phyloP scores from a whole-genome alignment of 257 asterid species.

The Eustoma russellianum region DNA sequence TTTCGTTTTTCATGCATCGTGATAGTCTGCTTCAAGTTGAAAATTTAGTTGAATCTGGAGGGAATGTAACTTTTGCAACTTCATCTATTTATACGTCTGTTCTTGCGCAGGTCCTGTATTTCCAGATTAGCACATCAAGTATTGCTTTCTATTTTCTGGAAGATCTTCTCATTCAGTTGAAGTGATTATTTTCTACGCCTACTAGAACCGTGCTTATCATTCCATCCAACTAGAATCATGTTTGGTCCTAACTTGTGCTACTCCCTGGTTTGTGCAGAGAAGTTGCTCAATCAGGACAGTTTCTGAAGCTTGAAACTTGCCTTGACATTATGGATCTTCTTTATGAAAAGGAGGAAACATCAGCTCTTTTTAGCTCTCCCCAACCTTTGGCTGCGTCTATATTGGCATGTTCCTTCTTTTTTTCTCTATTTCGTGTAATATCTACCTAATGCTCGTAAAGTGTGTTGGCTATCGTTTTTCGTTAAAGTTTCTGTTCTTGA shows the following conservation, averaged over 20 bases:
- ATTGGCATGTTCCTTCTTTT: constrained; percentile 30
- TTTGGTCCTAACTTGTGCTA: neutral
- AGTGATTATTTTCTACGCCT: constrained; percentile 31
- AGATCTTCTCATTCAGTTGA: constrained; percentile 52
- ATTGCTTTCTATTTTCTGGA: constrained; percentile 38
- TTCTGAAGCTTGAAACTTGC: constrained; percentile 50
- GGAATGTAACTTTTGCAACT: too few relatives aligned
- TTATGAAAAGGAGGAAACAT: constrained; percentile 58
- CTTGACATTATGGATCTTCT: constrained; percentile 81
- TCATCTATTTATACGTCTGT: constrained; percentile 3
- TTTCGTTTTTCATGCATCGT: neutral
- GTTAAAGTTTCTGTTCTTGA: constrained; percentile 9
- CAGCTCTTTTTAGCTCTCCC: constrained; percentile 47
- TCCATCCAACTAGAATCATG: neutral
- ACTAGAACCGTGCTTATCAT: neutral
- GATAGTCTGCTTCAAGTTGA: too few relatives aligned
- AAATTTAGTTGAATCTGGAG: too few relatives aligned
- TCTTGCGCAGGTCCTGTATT: constrained; percentile 43
- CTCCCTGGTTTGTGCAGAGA: constrained; percentile 25
- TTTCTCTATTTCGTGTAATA: neutral
- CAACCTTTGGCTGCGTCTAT: constrained; percentile 58
- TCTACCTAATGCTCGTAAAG: neutral
- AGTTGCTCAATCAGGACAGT: constrained; percentile 53
- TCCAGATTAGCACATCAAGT: constrained; percentile 45
- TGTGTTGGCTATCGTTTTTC: neutral